These are phyloP conservation scores for Litsea cubeba DNA, from an alignment of 164 flowering plant species.

Conservation along the genomic window DNA sequence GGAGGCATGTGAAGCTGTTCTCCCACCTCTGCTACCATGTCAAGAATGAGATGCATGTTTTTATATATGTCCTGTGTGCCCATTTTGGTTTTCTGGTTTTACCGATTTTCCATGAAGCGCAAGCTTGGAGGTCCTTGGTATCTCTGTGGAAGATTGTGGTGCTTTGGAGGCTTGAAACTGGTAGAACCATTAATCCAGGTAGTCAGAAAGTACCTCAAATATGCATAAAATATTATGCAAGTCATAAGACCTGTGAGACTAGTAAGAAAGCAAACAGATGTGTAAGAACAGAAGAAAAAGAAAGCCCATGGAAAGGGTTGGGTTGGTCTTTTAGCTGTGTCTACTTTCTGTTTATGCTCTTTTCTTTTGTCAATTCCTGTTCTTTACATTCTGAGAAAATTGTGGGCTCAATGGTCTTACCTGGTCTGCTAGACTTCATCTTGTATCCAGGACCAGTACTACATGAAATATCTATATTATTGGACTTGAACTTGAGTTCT, in stretches of 20 bases:
- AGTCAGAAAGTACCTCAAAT: background rate
- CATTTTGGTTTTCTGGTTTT: background rate
- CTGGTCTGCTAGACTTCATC: too few relatives aligned
- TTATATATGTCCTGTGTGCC: background rate
- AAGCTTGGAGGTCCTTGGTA: slow-evolving; percentile 11
- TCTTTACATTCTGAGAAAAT: too few relatives aligned
- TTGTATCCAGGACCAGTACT: too few relatives aligned
- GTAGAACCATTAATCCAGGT: background rate
- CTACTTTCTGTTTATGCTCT: too few relatives aligned
- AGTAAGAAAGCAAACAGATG: background rate
- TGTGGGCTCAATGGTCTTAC: too few relatives aligned
- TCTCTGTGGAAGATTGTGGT: slow-evolving; percentile 4
- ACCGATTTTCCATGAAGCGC: slow-evolving; percentile 2
- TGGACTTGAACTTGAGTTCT: too few relatives aligned
- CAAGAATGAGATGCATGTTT: background rate
- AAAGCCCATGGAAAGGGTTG: background rate
- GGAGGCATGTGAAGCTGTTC: slow-evolving; percentile 2
- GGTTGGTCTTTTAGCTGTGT: too few relatives aligned
- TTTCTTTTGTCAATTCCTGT: too few relatives aligned
- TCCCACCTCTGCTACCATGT: background rate
- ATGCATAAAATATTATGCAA: background rate
- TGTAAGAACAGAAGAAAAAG: background rate
- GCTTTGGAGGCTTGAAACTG: background rate
- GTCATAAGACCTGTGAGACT: background rate
- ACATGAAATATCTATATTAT: too few relatives aligned